These are phyloP conservation scores for Lentinula sp. DNA, from an alignment of 768 basidiomycete species.

Conservation along the genomic window DNA sequence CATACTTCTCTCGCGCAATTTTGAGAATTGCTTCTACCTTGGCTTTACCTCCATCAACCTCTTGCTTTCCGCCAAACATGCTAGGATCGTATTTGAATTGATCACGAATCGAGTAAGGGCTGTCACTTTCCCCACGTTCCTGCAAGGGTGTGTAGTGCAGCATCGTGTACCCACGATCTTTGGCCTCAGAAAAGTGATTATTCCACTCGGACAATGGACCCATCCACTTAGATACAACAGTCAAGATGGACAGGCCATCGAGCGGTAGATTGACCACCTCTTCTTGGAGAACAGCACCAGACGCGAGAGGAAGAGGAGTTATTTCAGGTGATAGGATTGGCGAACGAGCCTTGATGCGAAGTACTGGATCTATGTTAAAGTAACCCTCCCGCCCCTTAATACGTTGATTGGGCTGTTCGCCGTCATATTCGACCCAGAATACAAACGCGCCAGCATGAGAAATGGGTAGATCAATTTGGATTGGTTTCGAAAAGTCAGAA, in stretches of 20 bases:
- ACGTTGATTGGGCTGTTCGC: constrained; percentile 48
- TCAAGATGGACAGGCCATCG: constrained; percentile 84
- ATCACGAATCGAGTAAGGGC: constrained; percentile 90
- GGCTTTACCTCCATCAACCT: constrained; percentile 45
- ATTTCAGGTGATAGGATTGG: constrained; percentile 60
- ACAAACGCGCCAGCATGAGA: constrained; percentile 95
- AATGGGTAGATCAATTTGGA: constrained; percentile 92
- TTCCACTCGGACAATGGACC: constrained; percentile 76
- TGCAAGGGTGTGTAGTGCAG: constrained; percentile 95
- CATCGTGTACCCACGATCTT: constrained; percentile 94
- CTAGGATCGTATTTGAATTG: constrained; percentile 80
- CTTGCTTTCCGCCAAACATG: constrained; percentile 45
- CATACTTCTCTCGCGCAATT: constrained; percentile 77
- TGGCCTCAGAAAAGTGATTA: constrained; percentile 75
- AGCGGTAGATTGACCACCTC: constrained; percentile 68
- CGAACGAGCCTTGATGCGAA: constrained; percentile 67
- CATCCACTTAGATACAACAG: constrained; percentile 98
- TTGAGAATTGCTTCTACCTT: constrained; percentile 61
- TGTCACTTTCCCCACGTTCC: constrained; percentile 81
- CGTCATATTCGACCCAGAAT: constrained; percentile 92
- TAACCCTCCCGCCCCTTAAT: constrained; percentile 84
- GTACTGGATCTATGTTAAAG: constrained; percentile 93
- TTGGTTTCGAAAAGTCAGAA: constrained; percentile 81
- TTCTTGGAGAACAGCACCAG: constrained; percentile 45
- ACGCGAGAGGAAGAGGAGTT: constrained; percentile 42